Percentiles rank a stretch among this genome's conserved stretches.
phyloP scores from a whole-genome alignment of 1,284 basidiomycete species.

The Ceratobasidium sp. region DNA sequence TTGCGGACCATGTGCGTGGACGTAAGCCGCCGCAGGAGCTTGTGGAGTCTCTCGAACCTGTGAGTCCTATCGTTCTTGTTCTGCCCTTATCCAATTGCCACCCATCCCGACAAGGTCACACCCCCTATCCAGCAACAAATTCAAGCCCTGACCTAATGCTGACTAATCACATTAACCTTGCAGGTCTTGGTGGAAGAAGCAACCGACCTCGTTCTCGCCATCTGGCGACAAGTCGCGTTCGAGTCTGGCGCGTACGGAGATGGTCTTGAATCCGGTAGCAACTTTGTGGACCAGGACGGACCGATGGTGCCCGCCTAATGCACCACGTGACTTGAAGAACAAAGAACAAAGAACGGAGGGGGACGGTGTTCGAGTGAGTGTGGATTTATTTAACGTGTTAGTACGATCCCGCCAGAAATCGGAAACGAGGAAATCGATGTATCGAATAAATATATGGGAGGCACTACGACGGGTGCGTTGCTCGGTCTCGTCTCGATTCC shows the following conservation, averaged over 20 bases:
- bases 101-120: conserved; percentile 10
- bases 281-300: conserved; percentile 70
- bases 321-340: too few relatives aligned
- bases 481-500: background rate
- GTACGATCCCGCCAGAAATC: background rate
- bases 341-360: background rate
- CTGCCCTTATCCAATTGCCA: background rate
- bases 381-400: conserved; percentile 17
- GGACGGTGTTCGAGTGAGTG: conserved; percentile 25
- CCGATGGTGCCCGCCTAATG: conserved; percentile 21
- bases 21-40: conserved; percentile 85
- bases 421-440: background rate
- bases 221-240: conserved; percentile 92
- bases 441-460: background rate
- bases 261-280: conserved; percentile 81
- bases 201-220: conserved; percentile 73
- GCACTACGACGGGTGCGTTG: conserved; percentile 30
- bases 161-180: background rate
- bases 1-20: conserved; percentile 87
- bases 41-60: conserved; percentile 87
- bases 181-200: conserved; percentile 93
- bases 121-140: background rate
- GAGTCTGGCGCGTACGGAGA: conserved; percentile 91
- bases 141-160: background rate
- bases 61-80: conserved; percentile 61